These are phyloP conservation scores for Suillus subluteus DNA, from an alignment of 768 basidiomycete genomes.

Conservation along the genomic window DNA sequence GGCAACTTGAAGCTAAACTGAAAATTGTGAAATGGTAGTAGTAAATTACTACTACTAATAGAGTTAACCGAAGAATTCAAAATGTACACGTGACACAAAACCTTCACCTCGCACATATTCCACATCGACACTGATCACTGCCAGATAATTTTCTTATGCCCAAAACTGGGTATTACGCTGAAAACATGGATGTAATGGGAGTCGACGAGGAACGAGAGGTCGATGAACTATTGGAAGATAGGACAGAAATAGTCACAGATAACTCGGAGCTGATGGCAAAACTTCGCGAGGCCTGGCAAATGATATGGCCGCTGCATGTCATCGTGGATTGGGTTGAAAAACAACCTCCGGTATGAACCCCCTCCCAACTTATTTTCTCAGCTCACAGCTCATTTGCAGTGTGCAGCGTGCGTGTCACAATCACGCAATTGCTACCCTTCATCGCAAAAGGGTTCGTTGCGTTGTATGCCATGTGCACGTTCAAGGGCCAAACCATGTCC, in stretches of 20 bases:
- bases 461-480: constrained; percentile 14
- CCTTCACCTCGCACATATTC: background rate
- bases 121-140: background rate
- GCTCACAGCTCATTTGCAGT: constrained; percentile 4
- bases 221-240: constrained; percentile 12
- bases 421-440: constrained; percentile 10
- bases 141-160: constrained; percentile 1
- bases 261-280: constrained; percentile 7
- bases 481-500: constrained; percentile 11
- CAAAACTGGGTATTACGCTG: background rate
- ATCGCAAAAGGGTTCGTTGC: constrained; percentile 7
- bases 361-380: background rate
- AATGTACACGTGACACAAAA: background rate
- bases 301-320: constrained; percentile 7
- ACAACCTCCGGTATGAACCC: constrained; percentile 5
- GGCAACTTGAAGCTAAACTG: too few relatives aligned
- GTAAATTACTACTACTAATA: too few relatives aligned
- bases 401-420: constrained; percentile 8
- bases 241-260: background rate
- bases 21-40: background rate
- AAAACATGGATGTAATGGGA: background rate
- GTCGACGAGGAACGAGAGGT: constrained; percentile 14
- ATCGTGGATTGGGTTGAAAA: constrained; percentile 11
- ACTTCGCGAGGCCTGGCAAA: constrained; percentile 12
- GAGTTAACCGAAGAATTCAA: background rate